Conservation (phyloP, 768 basidiomycete species). For the Agrocybe praecox region DNA sequence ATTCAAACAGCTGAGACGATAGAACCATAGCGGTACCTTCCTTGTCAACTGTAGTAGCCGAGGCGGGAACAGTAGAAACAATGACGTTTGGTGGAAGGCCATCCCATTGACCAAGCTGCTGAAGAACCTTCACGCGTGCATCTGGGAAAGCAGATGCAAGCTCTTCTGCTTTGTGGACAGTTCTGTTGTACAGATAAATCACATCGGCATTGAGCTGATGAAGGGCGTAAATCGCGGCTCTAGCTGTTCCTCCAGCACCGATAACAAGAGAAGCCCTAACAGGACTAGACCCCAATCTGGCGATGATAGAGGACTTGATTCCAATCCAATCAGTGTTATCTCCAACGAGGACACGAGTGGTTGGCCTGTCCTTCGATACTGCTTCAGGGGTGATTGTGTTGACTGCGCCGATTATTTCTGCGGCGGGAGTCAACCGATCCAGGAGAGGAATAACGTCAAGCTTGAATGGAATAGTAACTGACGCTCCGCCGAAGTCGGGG, state of each 20-base stretch:
- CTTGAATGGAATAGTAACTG: conserved; percentile 96
- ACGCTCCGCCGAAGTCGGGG: conserved; percentile 90
- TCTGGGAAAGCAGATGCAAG: conserved; percentile 71
- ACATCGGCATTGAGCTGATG: conserved; percentile 63
- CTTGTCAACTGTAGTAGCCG: conserved; percentile 45
- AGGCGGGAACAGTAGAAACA: conserved; percentile 86
- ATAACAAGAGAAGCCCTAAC: conserved; percentile 75
- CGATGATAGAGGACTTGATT: conserved; percentile 60
- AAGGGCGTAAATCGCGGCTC: conserved; percentile 92
- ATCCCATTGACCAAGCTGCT: conserved; percentile 56
- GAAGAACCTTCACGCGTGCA: conserved; percentile 60
- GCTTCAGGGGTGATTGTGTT: conserved; percentile 81
- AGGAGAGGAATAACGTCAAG: conserved; percentile 85
- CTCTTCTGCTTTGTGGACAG: conserved; percentile 67
- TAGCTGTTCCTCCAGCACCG: conserved; percentile 93
- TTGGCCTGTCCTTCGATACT: conserved; percentile 35
- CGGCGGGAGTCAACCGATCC: conserved; percentile 78
- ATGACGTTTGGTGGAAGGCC: conserved; percentile 66
- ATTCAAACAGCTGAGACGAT: conserved; percentile 57
- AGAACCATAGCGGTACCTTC: conserved; percentile 47
- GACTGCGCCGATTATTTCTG: conserved; percentile 88
- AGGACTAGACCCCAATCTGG: conserved; percentile 40
- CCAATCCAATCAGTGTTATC: conserved; percentile 98
- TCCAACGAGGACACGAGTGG: conserved; percentile 62
- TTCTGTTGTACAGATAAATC: conserved; percentile 91